Evolutionary conservation across 768 basidiomycete genomes (phyloP).

Genomic region (Phylloporus sp.): DNA sequence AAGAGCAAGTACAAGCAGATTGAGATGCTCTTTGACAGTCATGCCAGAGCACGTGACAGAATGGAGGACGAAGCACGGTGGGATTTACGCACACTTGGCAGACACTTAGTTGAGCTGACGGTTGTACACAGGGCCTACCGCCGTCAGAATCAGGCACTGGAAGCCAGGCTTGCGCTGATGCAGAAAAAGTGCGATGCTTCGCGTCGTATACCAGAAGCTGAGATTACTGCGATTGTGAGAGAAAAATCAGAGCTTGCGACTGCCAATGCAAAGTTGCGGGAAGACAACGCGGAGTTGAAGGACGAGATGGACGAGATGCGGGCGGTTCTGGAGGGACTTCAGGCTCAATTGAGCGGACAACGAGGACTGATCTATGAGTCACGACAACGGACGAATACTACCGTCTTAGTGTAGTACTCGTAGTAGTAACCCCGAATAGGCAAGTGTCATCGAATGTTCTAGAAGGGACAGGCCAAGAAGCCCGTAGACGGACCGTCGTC

Average conservation of each 20-base stretch:
- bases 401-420: neutral
- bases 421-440: constrained; percentile 21
- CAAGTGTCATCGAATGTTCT: constrained; percentile 33
- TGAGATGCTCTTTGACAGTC: constrained; percentile 58
- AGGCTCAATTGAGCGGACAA: constrained; percentile 49
- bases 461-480: constrained; percentile 21
- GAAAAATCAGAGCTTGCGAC: constrained; percentile 46
- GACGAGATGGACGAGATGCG: constrained; percentile 64
- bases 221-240: constrained; percentile 42
- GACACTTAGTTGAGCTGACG: neutral
- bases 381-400: constrained; percentile 36
- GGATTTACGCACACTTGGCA: constrained; percentile 12
- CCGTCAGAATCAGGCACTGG: constrained; percentile 58
- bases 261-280: constrained; percentile 50
- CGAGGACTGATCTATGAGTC: constrained; percentile 45
- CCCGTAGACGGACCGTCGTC: constrained; percentile 17
- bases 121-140: constrained; percentile 44
- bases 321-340: constrained; percentile 67
- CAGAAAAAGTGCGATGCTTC: constrained; percentile 41
- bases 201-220: constrained; percentile 34
- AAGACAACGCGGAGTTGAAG: constrained; percentile 53
- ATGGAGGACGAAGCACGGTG: constrained; percentile 62
- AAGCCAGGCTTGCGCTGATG: constrained; percentile 49
- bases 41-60: constrained; percentile 48
- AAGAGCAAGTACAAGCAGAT: constrained; percentile 60